Base-by-base conservation (phyloP, 306 rosid species). In the Pyrus communis region DNA sequence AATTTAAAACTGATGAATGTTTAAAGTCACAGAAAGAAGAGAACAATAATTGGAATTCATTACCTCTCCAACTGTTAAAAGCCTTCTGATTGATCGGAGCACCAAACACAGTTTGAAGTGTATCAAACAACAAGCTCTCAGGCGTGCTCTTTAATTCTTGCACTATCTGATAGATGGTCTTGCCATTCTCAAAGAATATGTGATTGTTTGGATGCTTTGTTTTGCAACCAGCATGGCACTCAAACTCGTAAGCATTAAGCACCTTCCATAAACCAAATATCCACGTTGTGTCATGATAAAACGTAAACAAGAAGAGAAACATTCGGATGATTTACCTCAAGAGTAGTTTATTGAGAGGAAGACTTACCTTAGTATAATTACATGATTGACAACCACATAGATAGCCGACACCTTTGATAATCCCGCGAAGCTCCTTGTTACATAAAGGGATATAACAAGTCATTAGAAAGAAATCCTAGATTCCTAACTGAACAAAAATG, bases 181-280 rank as follows among this genome's bases (percentile, higher is more conserved):
- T 93, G 68, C 97, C 93, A 62, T 90, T 93, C 73, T 88, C 93
- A 67, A 90, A 93, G 85, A 88, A 93, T 66, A 93, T 89, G 67
- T 93, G 97, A 81, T 87, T 91, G 84, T 93, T 93, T 43, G 96
- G 98, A 76, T 93, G 98, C 72, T 93, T 93, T 42, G 98, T 86
- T 77, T 90, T 93, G 89, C 90, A 86, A 77, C 89, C 90, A 66
- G 96, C 95, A 75, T 93, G 98, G 21, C 86, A 88, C 89, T 93
- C 98, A 76, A 89, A 84, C 80, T 89, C 98, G 38, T 79, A 89
- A 61, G 98, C 98, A 93, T 93, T 93, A 62, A 90, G 91, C 71
- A 74, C 91, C 96, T 90, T 79, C 78, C 40, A 67, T 49, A 64
- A 62, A 70, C 19, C 59, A 61, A 27, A 35, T 25, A 73, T 62